Conservation (phyloP, 2,329 filamentous ascomycete genomes). For the Cladophialophora immunda region DNA sequence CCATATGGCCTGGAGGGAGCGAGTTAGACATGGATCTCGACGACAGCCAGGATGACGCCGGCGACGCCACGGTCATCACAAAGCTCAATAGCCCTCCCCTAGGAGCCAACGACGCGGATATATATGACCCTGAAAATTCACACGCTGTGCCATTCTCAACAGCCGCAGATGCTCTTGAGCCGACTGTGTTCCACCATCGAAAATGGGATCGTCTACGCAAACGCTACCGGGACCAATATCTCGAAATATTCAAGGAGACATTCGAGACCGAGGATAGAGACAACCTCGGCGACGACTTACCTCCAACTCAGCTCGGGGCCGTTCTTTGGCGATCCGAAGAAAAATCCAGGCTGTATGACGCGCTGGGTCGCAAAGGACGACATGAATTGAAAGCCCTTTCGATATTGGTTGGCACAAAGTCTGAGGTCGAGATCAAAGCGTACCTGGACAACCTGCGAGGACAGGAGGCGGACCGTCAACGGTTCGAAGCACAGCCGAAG, state of each 20-base stretch:
- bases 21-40: conserved; percentile 22
- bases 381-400: conserved; percentile 71
- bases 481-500: conserved; percentile 46
- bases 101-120: not conserved
- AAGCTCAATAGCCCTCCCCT: not conserved
- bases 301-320: conserved; percentile 68
- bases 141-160: not conserved
- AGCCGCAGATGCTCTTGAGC: not conserved
- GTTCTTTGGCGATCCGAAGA: conserved; percentile 75
- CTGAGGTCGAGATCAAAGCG: conserved; percentile 74
- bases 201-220: conserved; percentile 38
- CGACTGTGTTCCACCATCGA: conserved; percentile 16
- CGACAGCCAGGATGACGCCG: conserved; percentile 26
- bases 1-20: conserved; percentile 25
- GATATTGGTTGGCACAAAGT: conserved; percentile 72
- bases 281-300: conserved; percentile 9
- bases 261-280: conserved; percentile 54
- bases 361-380: conserved; percentile 70
- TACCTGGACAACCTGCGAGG: conserved; percentile 72
- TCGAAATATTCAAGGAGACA: conserved; percentile 63
- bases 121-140: not conserved
- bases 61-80: not conserved
- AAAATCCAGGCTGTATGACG: conserved; percentile 74
- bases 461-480: conserved; percentile 54
- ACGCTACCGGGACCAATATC: conserved; percentile 60